phyloP scores from a whole-genome alignment of 1,284 basidiomycete genomes.

The Melampsora larici-populina region DNA sequence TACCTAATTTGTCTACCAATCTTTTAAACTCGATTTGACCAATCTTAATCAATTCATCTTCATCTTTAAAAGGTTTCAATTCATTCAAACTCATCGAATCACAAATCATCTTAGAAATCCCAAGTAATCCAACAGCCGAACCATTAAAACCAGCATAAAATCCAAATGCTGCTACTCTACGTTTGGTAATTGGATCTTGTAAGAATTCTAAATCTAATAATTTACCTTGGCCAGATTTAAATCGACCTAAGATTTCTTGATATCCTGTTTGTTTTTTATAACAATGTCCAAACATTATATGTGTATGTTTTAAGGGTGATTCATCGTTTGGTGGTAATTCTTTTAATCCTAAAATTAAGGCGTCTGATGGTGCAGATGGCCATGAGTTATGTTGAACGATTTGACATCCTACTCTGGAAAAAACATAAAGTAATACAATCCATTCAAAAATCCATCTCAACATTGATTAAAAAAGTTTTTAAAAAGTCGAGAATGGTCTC shows the following conservation, averaged over 20 bases:
- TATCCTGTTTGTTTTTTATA: constrained; percentile 96
- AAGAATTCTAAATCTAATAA: constrained; percentile 98
- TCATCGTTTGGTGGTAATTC: constrained; percentile 75
- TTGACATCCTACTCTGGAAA: constrained; percentile 81
- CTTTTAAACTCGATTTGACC: constrained; percentile 57
- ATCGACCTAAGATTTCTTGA: constrained; percentile 80
- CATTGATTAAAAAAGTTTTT: neutral
- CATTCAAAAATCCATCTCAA: neutral
- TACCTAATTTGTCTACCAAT: constrained; percentile 61
- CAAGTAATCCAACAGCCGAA: constrained; percentile 86
- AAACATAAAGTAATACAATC: too few species aligned
- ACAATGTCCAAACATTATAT: constrained; percentile 99
- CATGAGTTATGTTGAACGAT: constrained; percentile 86
- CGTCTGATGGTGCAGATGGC: constrained; percentile 70
- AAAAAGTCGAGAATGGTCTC: neutral
- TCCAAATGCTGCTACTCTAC: constrained; percentile 97
- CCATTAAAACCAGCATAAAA: constrained; percentile 98
- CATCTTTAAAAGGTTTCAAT: constrained; percentile 70
- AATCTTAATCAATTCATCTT: constrained; percentile 70
- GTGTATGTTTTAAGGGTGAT: constrained; percentile 80
- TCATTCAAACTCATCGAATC: constrained; percentile 61
- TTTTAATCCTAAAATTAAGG: constrained; percentile 93
- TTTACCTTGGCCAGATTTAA: constrained; percentile 74
- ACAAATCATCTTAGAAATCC: constrained; percentile 64
- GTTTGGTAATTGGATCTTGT: constrained; percentile 69